Percentiles rank a stretch among this genome's conserved stretches.
These are phyloP conservation scores for Centrapalus pauciflorus DNA, from an alignment of 129 eudicot genomes.

Conservation along the genomic window DNA sequence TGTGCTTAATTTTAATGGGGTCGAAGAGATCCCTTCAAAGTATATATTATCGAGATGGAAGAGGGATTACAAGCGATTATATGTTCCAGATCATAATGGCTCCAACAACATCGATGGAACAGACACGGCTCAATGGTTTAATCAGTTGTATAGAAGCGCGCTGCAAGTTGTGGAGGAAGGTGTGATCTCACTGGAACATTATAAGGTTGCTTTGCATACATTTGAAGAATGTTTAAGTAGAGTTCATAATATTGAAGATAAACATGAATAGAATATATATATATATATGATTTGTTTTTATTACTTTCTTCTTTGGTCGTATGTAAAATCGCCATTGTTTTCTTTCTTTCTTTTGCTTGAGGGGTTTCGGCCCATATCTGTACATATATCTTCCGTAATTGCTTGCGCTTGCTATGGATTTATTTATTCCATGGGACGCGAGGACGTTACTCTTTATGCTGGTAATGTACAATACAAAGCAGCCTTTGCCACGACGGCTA, in stretches of 20 bases:
- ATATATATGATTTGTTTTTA: slow-evolving; percentile 2
- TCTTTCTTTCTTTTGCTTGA: slow-evolving; percentile 12
- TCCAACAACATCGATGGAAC: slow-evolving; percentile 22
- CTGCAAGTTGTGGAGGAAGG: slow-evolving; percentile 94
- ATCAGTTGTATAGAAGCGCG: slow-evolving; percentile 64
- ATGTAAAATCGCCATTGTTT: neutral
- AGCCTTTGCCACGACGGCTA: too few species aligned
- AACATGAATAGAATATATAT: slow-evolving; percentile 36
- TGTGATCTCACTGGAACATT: slow-evolving; percentile 68
- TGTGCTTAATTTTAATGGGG: slow-evolving; percentile 81
- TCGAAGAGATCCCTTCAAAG: slow-evolving; percentile 70
- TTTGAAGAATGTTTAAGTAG: slow-evolving; percentile 69
- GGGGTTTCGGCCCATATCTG: neutral
- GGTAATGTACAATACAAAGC: too few species aligned
- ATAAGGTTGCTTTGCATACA: slow-evolving; percentile 63
- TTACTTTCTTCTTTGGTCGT: neutral
- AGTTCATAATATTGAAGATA: slow-evolving; percentile 58
- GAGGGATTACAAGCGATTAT: slow-evolving; percentile 60
- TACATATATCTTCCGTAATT: slow-evolving; percentile 9
- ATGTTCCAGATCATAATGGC: slow-evolving; percentile 31
- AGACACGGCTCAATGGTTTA: slow-evolving; percentile 40
- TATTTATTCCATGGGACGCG: neutral
- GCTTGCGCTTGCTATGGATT: slow-evolving; percentile 8
- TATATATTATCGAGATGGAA: slow-evolving; percentile 72
- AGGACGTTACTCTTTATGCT: neutral